Evolutionary conservation across 2,329 filamentous ascomycete genomes (phyloP).

Genomic region (Reticulascus tulasneorum): DNA sequence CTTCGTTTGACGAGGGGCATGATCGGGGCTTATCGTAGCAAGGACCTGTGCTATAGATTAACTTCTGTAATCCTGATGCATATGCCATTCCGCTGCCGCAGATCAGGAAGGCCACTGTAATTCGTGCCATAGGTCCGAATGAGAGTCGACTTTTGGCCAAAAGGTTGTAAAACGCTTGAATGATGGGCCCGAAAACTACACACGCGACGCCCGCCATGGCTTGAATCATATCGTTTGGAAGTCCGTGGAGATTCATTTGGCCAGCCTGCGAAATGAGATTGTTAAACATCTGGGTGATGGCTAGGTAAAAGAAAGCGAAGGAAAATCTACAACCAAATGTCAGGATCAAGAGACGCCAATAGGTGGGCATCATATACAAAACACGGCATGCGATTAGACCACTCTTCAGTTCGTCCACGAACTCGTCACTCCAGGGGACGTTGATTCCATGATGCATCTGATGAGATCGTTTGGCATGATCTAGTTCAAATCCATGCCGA

Average conservation of each 20-base stretch:
- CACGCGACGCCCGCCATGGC: constrained; percentile 50
- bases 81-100: constrained; percentile 44
- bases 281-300: constrained; percentile 51
- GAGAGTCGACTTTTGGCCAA: constrained; percentile 41
- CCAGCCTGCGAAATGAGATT: constrained; percentile 53
- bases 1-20: constrained; percentile 18
- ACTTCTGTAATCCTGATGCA: constrained; percentile 43
- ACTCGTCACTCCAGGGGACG: constrained; percentile 62
- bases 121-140: constrained; percentile 51
- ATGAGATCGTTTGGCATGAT: constrained; percentile 64
- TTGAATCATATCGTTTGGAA: constrained; percentile 53
- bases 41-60: constrained; percentile 24
- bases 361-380: constrained; percentile 44
- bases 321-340: background rate
- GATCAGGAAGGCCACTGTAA: constrained; percentile 45
- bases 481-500: constrained; percentile 31
- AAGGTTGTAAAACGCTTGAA: constrained; percentile 48
- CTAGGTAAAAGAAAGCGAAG: constrained; percentile 23
- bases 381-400: constrained; percentile 64
- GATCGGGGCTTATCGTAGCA: constrained; percentile 15
- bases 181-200: constrained; percentile 50
- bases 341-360: background rate
- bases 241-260: constrained; percentile 46
- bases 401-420: constrained; percentile 69
- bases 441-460: constrained; percentile 44